These are phyloP conservation scores for Blastobotrys serpentis DNA, from an alignment of 1,139 yeast genomes.

Conservation along the genomic window DNA sequence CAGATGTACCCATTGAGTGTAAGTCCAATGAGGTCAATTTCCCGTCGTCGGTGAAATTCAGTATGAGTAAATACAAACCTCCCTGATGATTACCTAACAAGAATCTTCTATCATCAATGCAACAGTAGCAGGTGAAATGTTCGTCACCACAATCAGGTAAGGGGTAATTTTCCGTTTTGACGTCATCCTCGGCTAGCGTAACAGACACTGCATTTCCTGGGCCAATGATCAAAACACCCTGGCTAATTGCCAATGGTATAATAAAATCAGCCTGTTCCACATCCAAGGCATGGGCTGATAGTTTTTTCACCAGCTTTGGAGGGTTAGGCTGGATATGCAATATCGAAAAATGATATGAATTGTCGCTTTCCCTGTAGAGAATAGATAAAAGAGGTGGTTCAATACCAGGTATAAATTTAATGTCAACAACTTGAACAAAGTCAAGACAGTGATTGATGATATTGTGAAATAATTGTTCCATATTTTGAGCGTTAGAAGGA, in stretches of 20 bases:
- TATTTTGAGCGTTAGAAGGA: not conserved
- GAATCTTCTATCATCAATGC: slow-evolving; percentile 17
- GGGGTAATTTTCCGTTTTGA: not conserved
- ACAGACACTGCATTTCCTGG: not conserved
- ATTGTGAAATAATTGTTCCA: slow-evolving; percentile 8
- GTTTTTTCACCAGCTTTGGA: not conserved
- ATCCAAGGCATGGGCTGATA: slow-evolving; percentile 13
- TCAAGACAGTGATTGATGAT: slow-evolving; percentile 14
- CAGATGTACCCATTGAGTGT: slow-evolving; percentile 15
- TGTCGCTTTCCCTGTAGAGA: slow-evolving; percentile 12
- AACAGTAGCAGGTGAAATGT: slow-evolving; percentile 15
- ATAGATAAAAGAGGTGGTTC: slow-evolving; percentile 17
- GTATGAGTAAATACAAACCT: slow-evolving; percentile 15
- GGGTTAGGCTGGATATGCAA: slow-evolving; percentile 1
- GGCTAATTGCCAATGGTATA: slow-evolving; percentile 8
- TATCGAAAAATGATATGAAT: slow-evolving; percentile 6
- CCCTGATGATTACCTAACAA: slow-evolving; percentile 19
- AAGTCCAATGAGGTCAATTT: slow-evolving; percentile 11
- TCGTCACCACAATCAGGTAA: not conserved
- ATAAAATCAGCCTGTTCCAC: slow-evolving; percentile 6
- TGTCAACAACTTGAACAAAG: slow-evolving; percentile 16
- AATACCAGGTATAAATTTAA: slow-evolving; percentile 19
- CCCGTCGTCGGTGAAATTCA: slow-evolving; percentile 7
- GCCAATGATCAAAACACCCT: not conserved
- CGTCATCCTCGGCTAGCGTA: not conserved